Evolutionary conservation across 768 basidiomycete genomes (phyloP).

Genomic region (Suillus luteus): DNA sequence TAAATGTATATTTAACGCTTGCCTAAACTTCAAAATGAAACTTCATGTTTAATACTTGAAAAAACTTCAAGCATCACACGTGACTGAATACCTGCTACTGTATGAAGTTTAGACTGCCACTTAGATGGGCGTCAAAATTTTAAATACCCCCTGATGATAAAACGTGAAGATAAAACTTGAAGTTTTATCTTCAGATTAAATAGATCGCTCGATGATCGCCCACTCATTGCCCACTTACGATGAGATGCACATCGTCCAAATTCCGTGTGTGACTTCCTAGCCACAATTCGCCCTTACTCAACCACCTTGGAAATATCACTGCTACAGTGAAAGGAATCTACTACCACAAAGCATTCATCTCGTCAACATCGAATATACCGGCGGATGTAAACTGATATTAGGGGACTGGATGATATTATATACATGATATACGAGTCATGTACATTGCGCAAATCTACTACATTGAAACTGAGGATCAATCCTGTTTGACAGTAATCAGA

Average conservation of each 20-base stretch:
- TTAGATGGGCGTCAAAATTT: too few relatives aligned
- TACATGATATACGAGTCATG: too few relatives aligned
- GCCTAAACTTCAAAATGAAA: background rate
- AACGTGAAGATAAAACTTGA: background rate
- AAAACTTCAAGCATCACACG: background rate
- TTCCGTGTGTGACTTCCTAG: constrained; percentile 60
- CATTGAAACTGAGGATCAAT: too few relatives aligned
- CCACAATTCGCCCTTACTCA: background rate
- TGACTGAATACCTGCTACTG: too few relatives aligned
- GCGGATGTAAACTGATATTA: constrained; percentile 50
- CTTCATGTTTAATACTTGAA: background rate
- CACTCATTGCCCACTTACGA: too few relatives aligned
- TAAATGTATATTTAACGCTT: background rate
- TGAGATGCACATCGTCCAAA: constrained; percentile 55
- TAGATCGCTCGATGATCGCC: background rate
- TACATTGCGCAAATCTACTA: too few relatives aligned
- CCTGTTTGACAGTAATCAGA: background rate
- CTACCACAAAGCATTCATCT: constrained; percentile 72
- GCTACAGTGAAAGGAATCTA: constrained; percentile 84
- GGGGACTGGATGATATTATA: too few relatives aligned
- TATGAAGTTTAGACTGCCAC: too few relatives aligned
- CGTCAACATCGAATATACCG: constrained; percentile 67
- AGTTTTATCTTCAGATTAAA: too few relatives aligned
- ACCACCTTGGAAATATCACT: constrained; percentile 62
- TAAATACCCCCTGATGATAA: background rate